Conservation (phyloP, 441 rosid species). For the Sinapis alba region DNA sequence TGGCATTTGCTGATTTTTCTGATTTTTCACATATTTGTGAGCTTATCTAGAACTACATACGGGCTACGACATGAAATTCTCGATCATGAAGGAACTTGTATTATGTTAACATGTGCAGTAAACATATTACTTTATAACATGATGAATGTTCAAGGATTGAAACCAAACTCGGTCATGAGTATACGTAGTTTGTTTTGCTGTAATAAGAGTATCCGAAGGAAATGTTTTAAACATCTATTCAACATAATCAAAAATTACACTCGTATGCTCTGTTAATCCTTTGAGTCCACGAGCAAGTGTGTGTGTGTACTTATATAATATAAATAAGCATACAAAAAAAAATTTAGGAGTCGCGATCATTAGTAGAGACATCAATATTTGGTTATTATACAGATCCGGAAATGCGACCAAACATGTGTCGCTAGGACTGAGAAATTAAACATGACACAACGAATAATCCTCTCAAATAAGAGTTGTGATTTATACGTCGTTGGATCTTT, state of each 20-base stretch:
- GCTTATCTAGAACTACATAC: neutral
- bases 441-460: neutral
- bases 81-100: neutral
- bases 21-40: neutral
- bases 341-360: conserved; percentile 29
- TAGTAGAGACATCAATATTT: conserved; percentile 8
- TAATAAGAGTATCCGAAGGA: neutral
- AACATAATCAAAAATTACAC: neutral
- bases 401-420: conserved; percentile 42
- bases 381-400: conserved; percentile 25
- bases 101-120: neutral
- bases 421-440: conserved; percentile 20
- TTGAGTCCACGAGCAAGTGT: neutral
- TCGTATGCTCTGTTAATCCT: neutral
- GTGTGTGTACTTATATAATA: neutral
- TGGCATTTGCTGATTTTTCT: neutral
- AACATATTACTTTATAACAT: neutral
- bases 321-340: neutral
- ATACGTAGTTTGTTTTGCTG: neutral
- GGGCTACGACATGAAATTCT: neutral
- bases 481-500: conserved; percentile 23
- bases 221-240: neutral
- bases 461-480: neutral
- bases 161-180: neutral
- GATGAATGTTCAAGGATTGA: neutral